Evolutionary conservation across 2,329 filamentous ascomycete species (phyloP).

Genomic region (Cladobotryum protrusum): DNA sequence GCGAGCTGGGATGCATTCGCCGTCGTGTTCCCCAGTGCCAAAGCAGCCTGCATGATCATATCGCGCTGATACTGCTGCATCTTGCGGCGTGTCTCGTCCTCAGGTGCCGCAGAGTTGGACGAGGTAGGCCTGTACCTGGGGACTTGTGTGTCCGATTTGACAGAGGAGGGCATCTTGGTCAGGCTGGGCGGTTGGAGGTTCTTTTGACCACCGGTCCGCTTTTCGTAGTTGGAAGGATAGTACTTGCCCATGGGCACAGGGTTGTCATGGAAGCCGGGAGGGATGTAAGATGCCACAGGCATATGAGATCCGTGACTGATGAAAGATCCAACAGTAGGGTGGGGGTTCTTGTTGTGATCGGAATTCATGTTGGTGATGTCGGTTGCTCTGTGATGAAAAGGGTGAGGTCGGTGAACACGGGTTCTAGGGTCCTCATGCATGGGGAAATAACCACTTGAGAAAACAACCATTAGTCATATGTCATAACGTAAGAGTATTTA

Average conservation of each 20-base stretch:
- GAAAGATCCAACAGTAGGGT: constrained; percentile 17
- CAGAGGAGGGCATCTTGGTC: constrained; percentile 22
- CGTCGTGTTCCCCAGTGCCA: constrained; percentile 31
- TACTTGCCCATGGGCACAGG: constrained; percentile 55
- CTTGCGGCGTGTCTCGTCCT: constrained; percentile 43
- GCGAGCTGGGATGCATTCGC: constrained; percentile 20
- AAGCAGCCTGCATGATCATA: constrained; percentile 52
- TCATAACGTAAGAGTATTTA: neutral
- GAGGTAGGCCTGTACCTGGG: constrained; percentile 13
- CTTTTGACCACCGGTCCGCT: constrained; percentile 15
- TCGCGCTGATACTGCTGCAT: constrained; percentile 55
- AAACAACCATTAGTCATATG: too few species aligned
- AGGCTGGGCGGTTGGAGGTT: constrained; percentile 8
- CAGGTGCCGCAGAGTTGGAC: constrained; percentile 13
- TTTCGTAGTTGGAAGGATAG: constrained; percentile 56
- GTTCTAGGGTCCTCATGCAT: constrained; percentile 49
- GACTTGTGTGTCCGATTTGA: constrained; percentile 32
- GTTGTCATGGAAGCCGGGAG: constrained; percentile 41
- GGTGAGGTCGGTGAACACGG: constrained; percentile 44
- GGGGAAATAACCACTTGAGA: constrained; percentile 52
- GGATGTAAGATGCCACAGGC: constrained; percentile 46
- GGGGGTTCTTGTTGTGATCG: constrained; percentile 15
- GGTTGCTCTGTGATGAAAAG: constrained; percentile 38
- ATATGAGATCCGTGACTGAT: constrained; percentile 28
- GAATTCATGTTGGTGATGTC: constrained; percentile 18